phyloP scores from a whole-genome alignment of 495 filamentous ascomycete genomes.

The Penicillium silybi region DNA sequence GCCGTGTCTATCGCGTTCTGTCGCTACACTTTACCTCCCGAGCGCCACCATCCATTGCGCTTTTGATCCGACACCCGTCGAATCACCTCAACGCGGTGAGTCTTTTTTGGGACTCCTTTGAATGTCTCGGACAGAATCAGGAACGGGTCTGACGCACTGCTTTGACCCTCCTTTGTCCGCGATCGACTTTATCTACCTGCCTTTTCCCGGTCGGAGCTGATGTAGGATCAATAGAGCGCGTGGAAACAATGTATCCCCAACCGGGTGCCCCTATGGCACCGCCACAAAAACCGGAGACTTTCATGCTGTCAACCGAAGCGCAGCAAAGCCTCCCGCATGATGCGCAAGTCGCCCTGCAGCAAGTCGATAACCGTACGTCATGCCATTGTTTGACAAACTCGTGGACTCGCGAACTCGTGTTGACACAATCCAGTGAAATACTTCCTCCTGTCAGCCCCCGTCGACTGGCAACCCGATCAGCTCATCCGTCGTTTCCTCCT shows the following conservation, averaged over 20 bases:
- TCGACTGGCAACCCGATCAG: conserved; percentile 96
- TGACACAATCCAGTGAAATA: conserved; percentile 76
- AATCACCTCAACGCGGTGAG: conserved; percentile 3
- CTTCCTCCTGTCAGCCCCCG: conserved; percentile 96
- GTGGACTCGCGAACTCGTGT: conserved; percentile 2
- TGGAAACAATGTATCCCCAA: conserved; percentile 48
- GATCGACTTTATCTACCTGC: conserved; percentile 13
- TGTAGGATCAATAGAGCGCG: conserved; percentile 3
- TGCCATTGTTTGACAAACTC: not conserved
- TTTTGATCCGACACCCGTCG: not conserved
- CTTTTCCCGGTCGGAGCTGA: conserved; percentile 18
- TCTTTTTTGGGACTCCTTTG: conserved; percentile 1
- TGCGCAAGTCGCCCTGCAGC: conserved; percentile 93
- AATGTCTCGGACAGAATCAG: conserved; percentile 1
- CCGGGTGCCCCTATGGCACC: conserved; percentile 57
- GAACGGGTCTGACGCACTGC: not conserved
- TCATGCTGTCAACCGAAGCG: conserved; percentile 94
- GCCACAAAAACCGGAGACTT: conserved; percentile 93
- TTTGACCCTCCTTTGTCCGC: conserved; percentile 15
- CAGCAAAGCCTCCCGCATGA: conserved; percentile 95
- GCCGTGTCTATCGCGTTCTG: not conserved
- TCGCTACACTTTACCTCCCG: not conserved
- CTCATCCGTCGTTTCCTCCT: conserved; percentile 93
- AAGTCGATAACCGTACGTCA: conserved; percentile 93
- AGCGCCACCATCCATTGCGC: not conserved